Evolutionary conservation across 2,329 filamentous ascomycete genomes (phyloP).

Genomic region (Septoria petroselini): DNA sequence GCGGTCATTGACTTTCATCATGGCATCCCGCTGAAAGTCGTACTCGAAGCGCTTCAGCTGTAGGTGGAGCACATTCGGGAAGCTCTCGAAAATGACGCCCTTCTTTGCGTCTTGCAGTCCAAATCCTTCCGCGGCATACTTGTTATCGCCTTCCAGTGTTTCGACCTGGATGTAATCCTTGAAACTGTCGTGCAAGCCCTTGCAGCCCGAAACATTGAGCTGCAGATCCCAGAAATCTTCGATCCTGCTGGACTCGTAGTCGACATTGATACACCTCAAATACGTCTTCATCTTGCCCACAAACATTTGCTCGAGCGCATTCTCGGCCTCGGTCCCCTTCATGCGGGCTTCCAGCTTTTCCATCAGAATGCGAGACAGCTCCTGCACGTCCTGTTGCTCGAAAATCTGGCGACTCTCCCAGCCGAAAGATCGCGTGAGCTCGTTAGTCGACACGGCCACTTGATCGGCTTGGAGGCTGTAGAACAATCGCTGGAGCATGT

Average conservation of each 20-base stretch:
- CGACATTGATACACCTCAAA: constrained; percentile 96
- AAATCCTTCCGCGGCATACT: constrained; percentile 89
- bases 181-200: constrained; percentile 90
- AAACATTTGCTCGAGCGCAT: constrained; percentile 84
- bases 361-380: constrained; percentile 94
- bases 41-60: constrained; percentile 98
- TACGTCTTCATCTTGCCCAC: constrained; percentile 98
- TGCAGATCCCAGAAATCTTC: constrained; percentile 99
- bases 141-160: constrained; percentile 96
- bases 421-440: constrained; percentile 93
- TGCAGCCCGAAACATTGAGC: constrained; percentile 91
- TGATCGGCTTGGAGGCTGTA: constrained; percentile 89
- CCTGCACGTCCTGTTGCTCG: constrained; percentile 97
- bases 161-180: constrained; percentile 95
- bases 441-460: constrained; percentile 79
- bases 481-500: constrained; percentile 88
- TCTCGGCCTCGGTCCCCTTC: constrained; percentile 92
- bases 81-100: constrained; percentile 93
- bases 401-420: constrained; percentile 99
- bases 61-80: constrained; percentile 88
- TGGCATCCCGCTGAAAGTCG: constrained; percentile 89
- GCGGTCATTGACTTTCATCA: constrained; percentile 97
- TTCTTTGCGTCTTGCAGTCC: constrained; percentile 96
- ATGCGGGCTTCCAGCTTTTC: constrained; percentile 95
- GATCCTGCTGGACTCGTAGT: constrained; percentile 91